These are phyloP conservation scores for Globisporangium yorkense DNA, from an alignment of 352 stramenopile species.

Conservation along the genomic window DNA sequence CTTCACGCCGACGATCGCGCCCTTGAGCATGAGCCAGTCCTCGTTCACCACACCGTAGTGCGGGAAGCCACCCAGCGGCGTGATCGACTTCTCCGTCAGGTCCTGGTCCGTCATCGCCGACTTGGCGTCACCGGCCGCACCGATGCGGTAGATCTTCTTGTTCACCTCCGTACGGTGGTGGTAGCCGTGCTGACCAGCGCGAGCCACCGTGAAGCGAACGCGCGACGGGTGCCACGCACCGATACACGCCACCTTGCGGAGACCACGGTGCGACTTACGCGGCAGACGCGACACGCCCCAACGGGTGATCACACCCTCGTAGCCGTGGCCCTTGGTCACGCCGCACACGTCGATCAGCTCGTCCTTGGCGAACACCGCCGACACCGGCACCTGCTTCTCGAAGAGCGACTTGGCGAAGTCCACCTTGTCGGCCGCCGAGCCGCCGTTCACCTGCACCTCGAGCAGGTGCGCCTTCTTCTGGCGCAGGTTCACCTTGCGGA, in stretches of 20 bases:
- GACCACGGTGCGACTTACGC: conserved; percentile 99
- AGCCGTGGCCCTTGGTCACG: conserved; percentile 99
- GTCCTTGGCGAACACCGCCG: conserved; percentile 94
- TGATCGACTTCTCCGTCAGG: conserved; percentile 99
- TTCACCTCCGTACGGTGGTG: conserved; percentile 99
- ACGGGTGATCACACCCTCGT: conserved; percentile 98
- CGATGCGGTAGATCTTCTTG: conserved; percentile 99
- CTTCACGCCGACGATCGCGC: conserved; percentile 96
- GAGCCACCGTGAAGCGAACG: conserved; percentile 97
- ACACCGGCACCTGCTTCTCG: conserved; percentile 98
- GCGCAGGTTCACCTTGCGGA: conserved; percentile 98
- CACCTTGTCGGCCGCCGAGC: conserved; percentile 96
- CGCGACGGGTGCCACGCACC: conserved; percentile 99
- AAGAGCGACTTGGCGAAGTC: conserved; percentile 99
- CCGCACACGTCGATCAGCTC: conserved; percentile 99
- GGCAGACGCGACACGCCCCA: conserved; percentile 99
- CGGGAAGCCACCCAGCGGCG: conserved; percentile 98
- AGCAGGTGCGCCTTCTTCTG: conserved; percentile 99
- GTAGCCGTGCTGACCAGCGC: conserved; percentile 99
- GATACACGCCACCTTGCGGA: conserved; percentile 99
- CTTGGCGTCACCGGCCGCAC: conserved; percentile 89
- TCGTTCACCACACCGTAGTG: conserved; percentile 99
- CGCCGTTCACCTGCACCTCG: conserved; percentile 99
- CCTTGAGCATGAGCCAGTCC: conserved; percentile 99
- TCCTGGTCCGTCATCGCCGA: conserved; percentile 98